Conservation (phyloP, 2,329 filamentous ascomycete species). For the Venturia oleaginea region DNA sequence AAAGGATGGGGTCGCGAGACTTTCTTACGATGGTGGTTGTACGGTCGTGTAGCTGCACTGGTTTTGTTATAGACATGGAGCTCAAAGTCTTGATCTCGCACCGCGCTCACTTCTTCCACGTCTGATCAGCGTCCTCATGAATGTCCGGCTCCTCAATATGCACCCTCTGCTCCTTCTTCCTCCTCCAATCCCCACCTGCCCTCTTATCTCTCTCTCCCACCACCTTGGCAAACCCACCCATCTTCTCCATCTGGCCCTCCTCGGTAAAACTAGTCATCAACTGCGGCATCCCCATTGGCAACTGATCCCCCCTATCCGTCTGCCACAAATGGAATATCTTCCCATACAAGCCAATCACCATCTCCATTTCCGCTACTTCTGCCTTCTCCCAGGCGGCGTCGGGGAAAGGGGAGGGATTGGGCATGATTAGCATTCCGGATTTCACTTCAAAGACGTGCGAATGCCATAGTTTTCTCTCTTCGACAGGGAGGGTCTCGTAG, state of each 20-base stretch:
- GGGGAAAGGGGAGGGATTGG: conserved; percentile 47
- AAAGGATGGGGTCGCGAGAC: too few relatives aligned
- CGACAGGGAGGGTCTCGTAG: conserved; percentile 53
- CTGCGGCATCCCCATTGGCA: conserved; percentile 53
- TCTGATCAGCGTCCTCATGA: conserved; percentile 20
- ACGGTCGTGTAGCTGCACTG: too few relatives aligned
- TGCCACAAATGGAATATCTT: conserved; percentile 87
- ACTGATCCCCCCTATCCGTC: conserved; percentile 59
- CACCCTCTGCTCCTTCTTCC: conserved; percentile 45
- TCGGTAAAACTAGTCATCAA: conserved; percentile 55
- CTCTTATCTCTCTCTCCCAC: conserved; percentile 44
- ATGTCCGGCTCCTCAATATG: conserved; percentile 43
- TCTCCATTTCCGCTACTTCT: conserved; percentile 72
- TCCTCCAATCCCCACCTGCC: conserved; percentile 42
- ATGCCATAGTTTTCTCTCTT: conserved; percentile 73
- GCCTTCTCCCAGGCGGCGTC: conserved; percentile 61
- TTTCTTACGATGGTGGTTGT: too few relatives aligned
- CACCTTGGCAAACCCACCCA: conserved; percentile 28
- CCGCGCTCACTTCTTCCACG: not conserved
- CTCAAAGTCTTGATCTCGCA: too few relatives aligned
- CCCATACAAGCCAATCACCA: conserved; percentile 66
- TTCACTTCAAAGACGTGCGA: conserved; percentile 67
- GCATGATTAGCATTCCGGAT: conserved; percentile 73
- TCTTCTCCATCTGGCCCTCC: conserved; percentile 36
- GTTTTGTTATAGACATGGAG: too few relatives aligned